phyloP scores from a whole-genome alignment of 2,329 filamentous ascomycete species.

The Xylariaceae sp. region DNA sequence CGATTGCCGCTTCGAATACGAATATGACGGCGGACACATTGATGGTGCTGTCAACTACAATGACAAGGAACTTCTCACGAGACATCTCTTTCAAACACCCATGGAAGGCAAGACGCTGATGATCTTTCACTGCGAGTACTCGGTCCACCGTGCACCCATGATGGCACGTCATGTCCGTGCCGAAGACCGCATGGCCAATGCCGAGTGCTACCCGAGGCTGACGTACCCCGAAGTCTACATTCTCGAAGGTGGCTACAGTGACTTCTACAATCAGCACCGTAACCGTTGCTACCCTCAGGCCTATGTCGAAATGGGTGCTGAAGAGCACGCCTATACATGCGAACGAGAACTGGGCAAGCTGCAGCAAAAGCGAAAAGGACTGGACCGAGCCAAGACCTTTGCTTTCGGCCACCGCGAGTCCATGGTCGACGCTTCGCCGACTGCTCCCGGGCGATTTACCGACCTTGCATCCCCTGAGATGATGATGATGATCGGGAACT shows the following conservation, averaged over 20 bases:
- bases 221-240: slow-evolving; percentile 98
- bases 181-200: slow-evolving; percentile 78
- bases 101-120: slow-evolving; percentile 68
- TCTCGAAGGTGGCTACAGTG: slow-evolving; percentile 90
- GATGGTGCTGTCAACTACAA: slow-evolving; percentile 92
- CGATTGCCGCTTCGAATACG: slow-evolving; percentile 97
- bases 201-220: slow-evolving; percentile 76
- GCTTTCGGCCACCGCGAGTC: slow-evolving; percentile 73
- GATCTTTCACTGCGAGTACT: slow-evolving; percentile 98
- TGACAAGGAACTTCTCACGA: slow-evolving; percentile 81
- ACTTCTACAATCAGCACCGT: slow-evolving; percentile 76
- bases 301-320: slow-evolving; percentile 93
- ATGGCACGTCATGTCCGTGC: slow-evolving; percentile 93
- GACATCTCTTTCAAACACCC: slow-evolving; percentile 65
- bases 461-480: slow-evolving; percentile 32
- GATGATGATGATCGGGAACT: slow-evolving; percentile 42
- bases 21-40: slow-evolving; percentile 95
- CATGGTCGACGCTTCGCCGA: slow-evolving; percentile 53
- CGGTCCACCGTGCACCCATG: slow-evolving; percentile 87
- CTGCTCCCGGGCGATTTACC: slow-evolving; percentile 38
- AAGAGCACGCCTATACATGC: slow-evolving; percentile 85
- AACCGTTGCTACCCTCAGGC: slow-evolving; percentile 84
- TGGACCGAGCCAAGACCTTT: slow-evolving; percentile 86
- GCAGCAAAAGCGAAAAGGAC: slow-evolving; percentile 74
- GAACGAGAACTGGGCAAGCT: slow-evolving; percentile 92